Evolutionary conservation across 768 basidiomycete species (phyloP), one percentile per base, ranked within the genome.

Genomic region (Mycena belliarum): DNA sequence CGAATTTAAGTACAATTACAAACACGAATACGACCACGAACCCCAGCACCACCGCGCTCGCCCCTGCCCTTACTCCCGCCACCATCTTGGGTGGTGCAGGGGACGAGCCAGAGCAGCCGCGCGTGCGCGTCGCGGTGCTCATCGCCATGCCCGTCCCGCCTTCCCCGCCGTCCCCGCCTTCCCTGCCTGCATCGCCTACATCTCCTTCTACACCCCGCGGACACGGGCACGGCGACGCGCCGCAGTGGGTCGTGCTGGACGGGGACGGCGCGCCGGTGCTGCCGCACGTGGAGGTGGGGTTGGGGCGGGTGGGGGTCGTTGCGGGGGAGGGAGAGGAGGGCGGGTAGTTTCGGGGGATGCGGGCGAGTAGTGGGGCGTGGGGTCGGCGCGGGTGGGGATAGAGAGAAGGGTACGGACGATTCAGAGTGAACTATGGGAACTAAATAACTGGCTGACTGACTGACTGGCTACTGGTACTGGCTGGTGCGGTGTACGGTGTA

Each of bases 81-180:
- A 33, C 52, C 33, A 18, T 37, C 14, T 21, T 51, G 29, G 9
- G 24, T 25, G 25, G 18, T 37, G 12, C 37, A 41, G 43, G 24
- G 35, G 45, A 41, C n/a, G 18, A 38, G 40, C 38, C 46, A 7
- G 55, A 52, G 20, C 67, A 66, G 45, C 60, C 71, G 32, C 53
- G 65, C 42, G 67, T 80, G 24, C 70, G 69, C 33, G 70, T 80
- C 28, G 73, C 75, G 0, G 76, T 80, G 18, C 67, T 80, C 29
- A 75, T 80, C 38, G 78, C 79, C 6, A 79, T 80, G 79, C 79
- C 79, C 20, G 53, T 57, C 11, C 33, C 33, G 33, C 33, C 33
- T 35, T 35, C 33, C 33, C 29, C 29, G 29, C 29, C 29, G 29
- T 6, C 29, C 7, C 29, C 29, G 29, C 29, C 6, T 12, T 32